Conservation (phyloP, 345 rosid species). For the Durio zibethinus region DNA sequence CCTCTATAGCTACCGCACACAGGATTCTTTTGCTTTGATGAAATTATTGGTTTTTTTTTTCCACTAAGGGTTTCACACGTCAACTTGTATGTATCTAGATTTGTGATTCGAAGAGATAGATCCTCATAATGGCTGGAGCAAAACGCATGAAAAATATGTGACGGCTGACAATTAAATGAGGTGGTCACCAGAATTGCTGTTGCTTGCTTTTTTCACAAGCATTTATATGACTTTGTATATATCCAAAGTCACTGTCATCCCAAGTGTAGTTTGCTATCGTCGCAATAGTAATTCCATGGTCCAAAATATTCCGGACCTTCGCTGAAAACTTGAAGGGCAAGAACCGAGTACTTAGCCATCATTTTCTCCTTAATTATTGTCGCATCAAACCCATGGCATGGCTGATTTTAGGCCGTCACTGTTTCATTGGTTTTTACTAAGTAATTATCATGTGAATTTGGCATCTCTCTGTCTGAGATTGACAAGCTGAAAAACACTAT, state of each 20-base stretch:
- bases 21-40: not conserved
- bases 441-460: not conserved
- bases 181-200: not conserved
- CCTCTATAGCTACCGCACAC: not conserved
- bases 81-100: not conserved
- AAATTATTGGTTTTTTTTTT: not conserved
- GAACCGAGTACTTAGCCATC: not conserved
- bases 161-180: not conserved
- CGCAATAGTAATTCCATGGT: not conserved
- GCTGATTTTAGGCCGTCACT: slow-evolving; percentile 5
- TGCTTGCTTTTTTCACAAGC: not conserved
- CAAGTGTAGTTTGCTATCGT: not conserved
- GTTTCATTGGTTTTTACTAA: not conserved
- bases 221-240: not conserved
- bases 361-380: not conserved
- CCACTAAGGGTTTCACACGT: not conserved
- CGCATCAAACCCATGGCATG: not conserved
- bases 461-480: not conserved
- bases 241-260: not conserved
- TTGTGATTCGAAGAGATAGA: not conserved
- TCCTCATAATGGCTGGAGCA: not conserved
- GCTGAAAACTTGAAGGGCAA: not conserved
- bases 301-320: no score
- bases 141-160: not conserved
- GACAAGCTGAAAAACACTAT: not conserved